These are phyloP conservation scores for Ensete glaucum DNA, from an alignment of 176 grass and related monocot species.

Conservation along the genomic window DNA sequence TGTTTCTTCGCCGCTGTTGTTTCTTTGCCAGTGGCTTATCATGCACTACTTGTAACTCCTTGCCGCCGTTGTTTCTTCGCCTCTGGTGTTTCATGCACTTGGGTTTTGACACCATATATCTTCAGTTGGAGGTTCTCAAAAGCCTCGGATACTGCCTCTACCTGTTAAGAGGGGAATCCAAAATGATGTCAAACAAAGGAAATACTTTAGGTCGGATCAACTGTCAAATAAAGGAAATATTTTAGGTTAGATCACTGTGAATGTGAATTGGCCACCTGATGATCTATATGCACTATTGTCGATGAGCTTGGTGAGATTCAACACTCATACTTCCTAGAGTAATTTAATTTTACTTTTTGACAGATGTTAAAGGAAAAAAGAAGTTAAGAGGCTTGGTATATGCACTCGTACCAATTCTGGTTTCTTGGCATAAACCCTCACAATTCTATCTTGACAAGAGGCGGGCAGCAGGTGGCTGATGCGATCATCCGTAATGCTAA, in stretches of 20 bases:
- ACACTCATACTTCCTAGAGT: neutral
- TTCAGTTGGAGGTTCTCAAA: constrained; percentile 83
- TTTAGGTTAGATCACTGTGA: no score
- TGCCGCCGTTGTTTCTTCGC: constrained; percentile 38
- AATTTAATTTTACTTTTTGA: neutral
- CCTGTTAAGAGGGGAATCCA: constrained; percentile 20
- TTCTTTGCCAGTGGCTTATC: constrained; percentile 43
- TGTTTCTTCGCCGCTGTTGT: constrained; percentile 38
- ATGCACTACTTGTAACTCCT: constrained; percentile 29
- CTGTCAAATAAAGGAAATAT: no score
- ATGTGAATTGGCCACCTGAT: no score
- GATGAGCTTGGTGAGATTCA: no score
- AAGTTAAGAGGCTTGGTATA: neutral
- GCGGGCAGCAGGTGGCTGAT: constrained; percentile 79
- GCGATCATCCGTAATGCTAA: constrained; percentile 61
- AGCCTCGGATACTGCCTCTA: constrained; percentile 65
- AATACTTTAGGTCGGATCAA: no score
- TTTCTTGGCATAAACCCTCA: constrained; percentile 81
- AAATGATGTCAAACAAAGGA: no score
- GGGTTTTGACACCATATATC: constrained; percentile 74
- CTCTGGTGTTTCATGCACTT: constrained; percentile 80
- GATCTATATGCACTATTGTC: no score
- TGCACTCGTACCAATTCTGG: constrained; percentile 53
- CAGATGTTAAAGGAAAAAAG: neutral
- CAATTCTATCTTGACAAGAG: constrained; percentile 63